These are phyloP conservation scores for Chaetomiaceae sp. DNA, from an alignment of 2,329 filamentous ascomycete genomes.

Conservation along the genomic window DNA sequence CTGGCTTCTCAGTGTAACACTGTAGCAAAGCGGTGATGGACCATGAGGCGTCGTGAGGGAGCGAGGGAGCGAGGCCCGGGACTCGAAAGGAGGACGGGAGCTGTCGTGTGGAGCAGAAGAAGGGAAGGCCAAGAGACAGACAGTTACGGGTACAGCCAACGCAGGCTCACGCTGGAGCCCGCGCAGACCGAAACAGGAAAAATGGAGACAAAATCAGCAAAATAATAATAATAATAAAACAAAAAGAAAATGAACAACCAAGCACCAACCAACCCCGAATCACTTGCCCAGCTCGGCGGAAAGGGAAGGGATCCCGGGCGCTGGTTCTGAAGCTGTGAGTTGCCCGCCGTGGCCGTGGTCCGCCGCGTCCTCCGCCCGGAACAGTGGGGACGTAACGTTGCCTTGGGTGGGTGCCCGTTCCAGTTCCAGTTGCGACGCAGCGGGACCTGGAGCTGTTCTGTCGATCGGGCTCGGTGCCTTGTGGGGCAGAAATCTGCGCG, in stretches of 20 bases:
- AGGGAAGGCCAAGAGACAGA: no score
- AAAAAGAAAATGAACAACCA: background rate
- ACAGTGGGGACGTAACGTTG: conserved; percentile 25
- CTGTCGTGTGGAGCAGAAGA: no score
- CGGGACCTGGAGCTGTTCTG: conserved; percentile 10
- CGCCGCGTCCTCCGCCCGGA: conserved; percentile 6
- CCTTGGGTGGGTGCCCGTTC: conserved; percentile 15
- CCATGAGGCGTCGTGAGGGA: background rate
- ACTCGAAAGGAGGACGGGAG: no score
- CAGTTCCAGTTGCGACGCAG: conserved; percentile 10
- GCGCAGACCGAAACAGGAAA: background rate
- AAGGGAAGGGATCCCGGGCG: conserved; percentile 1
- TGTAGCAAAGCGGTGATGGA: no score
- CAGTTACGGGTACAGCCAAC: no score
- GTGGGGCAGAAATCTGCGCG: background rate
- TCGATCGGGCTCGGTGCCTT: conserved; percentile 9
- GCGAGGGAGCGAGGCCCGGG: background rate
- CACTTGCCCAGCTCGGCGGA: conserved; percentile 11
- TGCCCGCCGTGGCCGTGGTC: background rate
- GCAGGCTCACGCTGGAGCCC: background rate
- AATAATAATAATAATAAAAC: no score
- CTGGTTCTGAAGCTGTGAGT: background rate
- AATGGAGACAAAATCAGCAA: background rate
- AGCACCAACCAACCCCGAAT: background rate
- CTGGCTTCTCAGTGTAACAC: conserved; percentile 13